Evolutionary conservation across 768 basidiomycete species (phyloP), one percentile per base, ranked within the genome.

Genomic region (Lyophyllum decastes): DNA sequence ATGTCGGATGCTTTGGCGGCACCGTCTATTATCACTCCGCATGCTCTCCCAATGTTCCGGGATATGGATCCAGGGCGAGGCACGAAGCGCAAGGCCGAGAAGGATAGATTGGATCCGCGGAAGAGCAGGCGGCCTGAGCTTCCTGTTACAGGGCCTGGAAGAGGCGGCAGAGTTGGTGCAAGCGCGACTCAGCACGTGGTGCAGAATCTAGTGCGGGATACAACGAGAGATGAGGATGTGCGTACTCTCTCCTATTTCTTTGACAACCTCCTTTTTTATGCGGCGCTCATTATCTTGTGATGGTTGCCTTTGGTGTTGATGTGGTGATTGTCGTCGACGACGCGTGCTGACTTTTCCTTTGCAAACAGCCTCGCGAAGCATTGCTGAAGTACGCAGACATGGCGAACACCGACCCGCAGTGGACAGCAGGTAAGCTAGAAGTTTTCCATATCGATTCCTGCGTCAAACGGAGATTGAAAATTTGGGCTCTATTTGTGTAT

Each of bases 151-250:
- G 97, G 97, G 12, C 95, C 94, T 12, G 97, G 97, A 53, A 84
- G 83, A 66, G 97, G 97, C 21, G 97, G 97, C 52, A 79, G 97
- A 40, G 92, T 99, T 40, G 97, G 97, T 40, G 94, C 94, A 33
- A 95, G 94, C 76, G 96, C 96, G 17, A 98, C 94, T 49, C 95
- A 98, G 66, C 95, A 98, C 70, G 85, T 98, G 63, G 95, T 98
- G 51, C 95, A 97, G 74, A 91, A 94, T 69, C 75, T 98, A 71
- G 94, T 98, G 61, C 82, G 92, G 67, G 93, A 96, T 70, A 91
- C 88, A 61, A 90, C 91, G 43, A 77, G 94, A 65, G 93, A 94
- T 76, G 89, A 96, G 75, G 96, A 98, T 75, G 96, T 98, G 78
- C 83, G 95, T 92, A 54, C 17, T 65, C 43, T 51, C 54, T 33